These are phyloP conservation scores for Peniophora sp. DNA, from an alignment of 1,284 basidiomycete species.

Conservation along the genomic window DNA sequence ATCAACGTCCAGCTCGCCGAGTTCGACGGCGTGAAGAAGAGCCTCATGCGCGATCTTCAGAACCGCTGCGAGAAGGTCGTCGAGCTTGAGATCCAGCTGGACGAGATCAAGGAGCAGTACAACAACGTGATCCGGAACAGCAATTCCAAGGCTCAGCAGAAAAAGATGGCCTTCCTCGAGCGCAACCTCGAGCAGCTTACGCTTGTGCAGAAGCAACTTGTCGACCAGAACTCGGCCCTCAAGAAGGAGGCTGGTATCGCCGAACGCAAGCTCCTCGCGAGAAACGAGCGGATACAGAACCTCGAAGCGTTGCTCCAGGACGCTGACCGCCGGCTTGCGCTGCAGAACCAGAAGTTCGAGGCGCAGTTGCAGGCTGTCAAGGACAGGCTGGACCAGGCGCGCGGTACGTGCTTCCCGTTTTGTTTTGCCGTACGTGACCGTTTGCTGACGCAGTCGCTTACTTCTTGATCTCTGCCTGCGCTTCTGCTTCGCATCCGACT, in stretches of 20 bases:
- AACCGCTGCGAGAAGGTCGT: conserved; percentile 99
- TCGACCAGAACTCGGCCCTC: conserved; percentile 95
- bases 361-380: conserved; percentile 86
- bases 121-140: conserved; percentile 97
- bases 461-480: neutral
- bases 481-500: too few relatives aligned
- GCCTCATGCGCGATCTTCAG: conserved; percentile 96
- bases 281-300: conserved; percentile 96
- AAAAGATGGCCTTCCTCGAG: conserved; percentile 99
- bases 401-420: conserved; percentile 48
- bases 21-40: conserved; percentile 98
- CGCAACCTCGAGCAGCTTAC: conserved; percentile 96
- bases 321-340: conserved; percentile 83
- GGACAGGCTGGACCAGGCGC: conserved; percentile 86
- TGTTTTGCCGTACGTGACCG: conserved; percentile 9
- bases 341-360: conserved; percentile 95
- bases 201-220: conserved; percentile 97
- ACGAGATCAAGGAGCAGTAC: conserved; percentile 99
- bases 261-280: conserved; percentile 90
- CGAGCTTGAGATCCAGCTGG: conserved; percentile 97
- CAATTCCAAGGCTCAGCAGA: conserved; percentile 96
- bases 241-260: conserved; percentile 98
- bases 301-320: conserved; percentile 89
- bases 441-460: conserved; percentile 7
- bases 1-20: conserved; percentile 96